These are phyloP conservation scores for Plantago lanceolata DNA, from an alignment of 305 asterid species.

Conservation along the genomic window DNA sequence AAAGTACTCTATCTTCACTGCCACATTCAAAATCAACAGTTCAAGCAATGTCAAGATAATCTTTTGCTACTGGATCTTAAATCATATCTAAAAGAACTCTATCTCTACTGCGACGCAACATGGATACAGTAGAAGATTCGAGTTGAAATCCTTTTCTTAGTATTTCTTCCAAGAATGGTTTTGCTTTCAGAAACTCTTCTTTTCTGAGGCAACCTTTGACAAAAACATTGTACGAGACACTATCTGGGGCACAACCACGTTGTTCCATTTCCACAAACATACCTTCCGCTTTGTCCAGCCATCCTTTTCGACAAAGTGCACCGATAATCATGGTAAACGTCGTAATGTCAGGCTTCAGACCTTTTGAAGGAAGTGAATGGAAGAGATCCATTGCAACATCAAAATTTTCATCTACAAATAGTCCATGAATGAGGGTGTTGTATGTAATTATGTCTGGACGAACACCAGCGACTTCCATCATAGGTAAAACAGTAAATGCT, in stretches of 20 bases:
- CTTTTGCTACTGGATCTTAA: too few relatives aligned
- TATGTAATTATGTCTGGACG: background rate
- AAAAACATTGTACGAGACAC: background rate
- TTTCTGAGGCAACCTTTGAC: background rate
- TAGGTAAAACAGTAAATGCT: background rate
- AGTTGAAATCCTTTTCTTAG: constrained; percentile 1
- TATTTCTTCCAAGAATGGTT: background rate
- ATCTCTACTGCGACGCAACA: too few relatives aligned
- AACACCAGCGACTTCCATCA: background rate
- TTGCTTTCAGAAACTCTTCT: background rate
- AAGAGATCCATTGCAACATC: background rate
- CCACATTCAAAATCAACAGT: too few relatives aligned
- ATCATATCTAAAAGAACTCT: too few relatives aligned
- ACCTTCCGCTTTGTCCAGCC: background rate
- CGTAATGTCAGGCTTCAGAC: background rate
- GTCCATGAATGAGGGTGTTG: background rate
- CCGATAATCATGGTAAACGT: background rate
- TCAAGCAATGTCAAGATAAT: too few relatives aligned
- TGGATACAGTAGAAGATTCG: too few relatives aligned
- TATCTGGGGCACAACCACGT: background rate
- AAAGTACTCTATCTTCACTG: background rate
- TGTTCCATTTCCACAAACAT: background rate
- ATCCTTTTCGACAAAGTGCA: background rate
- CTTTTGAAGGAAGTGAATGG: background rate
- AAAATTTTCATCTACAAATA: background rate